Evolutionary conservation across 2,329 filamentous ascomycete genomes (phyloP), one percentile per base, ranked within the genome.

Genomic region (Epicoccum sorghinum): DNA sequence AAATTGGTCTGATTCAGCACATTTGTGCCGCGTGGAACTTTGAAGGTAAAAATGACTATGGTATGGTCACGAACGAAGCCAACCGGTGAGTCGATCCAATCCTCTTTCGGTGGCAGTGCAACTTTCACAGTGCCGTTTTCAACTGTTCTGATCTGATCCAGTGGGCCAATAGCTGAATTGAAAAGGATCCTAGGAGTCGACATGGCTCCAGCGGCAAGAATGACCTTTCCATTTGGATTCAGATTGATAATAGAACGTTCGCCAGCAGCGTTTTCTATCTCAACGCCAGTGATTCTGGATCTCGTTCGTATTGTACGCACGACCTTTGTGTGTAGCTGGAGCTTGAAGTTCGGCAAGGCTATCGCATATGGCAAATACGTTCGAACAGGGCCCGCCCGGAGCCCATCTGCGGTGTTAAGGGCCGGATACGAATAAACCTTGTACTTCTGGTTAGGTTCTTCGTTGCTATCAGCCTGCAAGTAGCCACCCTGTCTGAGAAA

Each of bases 11-110:
- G 30, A 18, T 42, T 47, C 9, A 67, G 36, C 30, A 60, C 53
- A 7, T 49, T 52, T 41, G 59, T 60, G 12, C 42, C 39, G 9
- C 47, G 42, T 4, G 47, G 60, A 33, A 61, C 56, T 12, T 57
- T 55, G 53, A 61, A 64, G 1, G 40, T 46, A 18, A 65, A 10
- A 8, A 27, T 22, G 18, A 65, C 50, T 27, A 57, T 59, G 9
- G 58, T 39, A 37, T 68, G 63, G 44, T 72, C 63, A 29, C 68
- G 68, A 43, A 73, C 66, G 39, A 70, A 63, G 22, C 65, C 66
- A 18, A 69, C 59, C 7, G 66, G 66, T 1, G 57, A 54, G 25
- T 66, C 57, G 38, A 68, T 66, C 60, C 61, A 67, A 25, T 57
- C 47, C 1, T 50, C 47, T n/a, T 59, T 55, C 13, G 54, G 42